Evolutionary conservation across 257 asterid genomes (phyloP), one percentile per base, ranked within the genome.

Genomic region (Knoxia roxburghii): DNA sequence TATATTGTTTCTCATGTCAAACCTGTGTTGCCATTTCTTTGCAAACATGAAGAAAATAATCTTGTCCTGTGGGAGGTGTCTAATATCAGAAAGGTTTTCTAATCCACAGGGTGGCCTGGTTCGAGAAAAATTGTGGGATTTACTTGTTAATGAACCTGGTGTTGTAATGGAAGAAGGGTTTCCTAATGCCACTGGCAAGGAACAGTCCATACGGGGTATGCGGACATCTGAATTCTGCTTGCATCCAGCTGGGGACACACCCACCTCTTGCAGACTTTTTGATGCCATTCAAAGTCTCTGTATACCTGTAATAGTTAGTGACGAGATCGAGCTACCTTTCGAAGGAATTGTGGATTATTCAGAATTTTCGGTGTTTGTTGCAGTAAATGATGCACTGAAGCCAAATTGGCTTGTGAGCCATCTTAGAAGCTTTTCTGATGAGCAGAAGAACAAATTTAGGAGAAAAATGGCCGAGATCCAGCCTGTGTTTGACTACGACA

Each of bases 221-320:
- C 79, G 97, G 61, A 76, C 87, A 24, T 92, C 98, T 1, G 96
- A 92, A 65, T 92, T 92, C 78, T 92, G 98, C 76, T 82, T 92
- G 82, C 98, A 92, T 64, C 98, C 98, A 58, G 96, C 98, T 0
- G 98, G 98, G 3, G 97, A 92, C 69, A 92, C 98, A 0, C 98
- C 98, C 41, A 92, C 98, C 37, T 92, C 98, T 10, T 92, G 98
- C 51, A 73, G 98, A 72, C 89, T 89, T 24, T 92, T 92, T 64
- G 98, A 92, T 75, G 97, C 97, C 72, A 72, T 92, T 62, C 98
- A 87, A 75, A 92, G 98, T 71, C 95, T 92, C 58, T 92, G 98
- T 67, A 89, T 89, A 72, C 98, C 98, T 0, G 90, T 89, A 64
- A 86, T 92, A 39, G 91, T 86, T 45, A 92, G 98, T 24, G 98